phyloP scores from a whole-genome alignment of 1,284 basidiomycete species.

The Puccinia novopanici region DNA sequence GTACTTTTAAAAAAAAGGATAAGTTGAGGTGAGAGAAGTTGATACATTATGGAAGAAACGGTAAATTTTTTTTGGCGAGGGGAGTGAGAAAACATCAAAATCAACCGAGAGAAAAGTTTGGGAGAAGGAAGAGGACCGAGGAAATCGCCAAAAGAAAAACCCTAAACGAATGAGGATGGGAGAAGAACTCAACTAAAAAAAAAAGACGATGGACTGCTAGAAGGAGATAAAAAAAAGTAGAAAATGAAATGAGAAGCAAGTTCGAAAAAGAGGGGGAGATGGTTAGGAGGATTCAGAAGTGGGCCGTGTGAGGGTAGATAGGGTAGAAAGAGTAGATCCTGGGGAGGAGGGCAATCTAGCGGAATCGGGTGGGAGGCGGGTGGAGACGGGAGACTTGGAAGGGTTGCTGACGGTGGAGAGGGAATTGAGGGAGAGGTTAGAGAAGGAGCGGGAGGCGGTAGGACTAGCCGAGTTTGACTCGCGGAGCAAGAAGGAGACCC shows the following conservation, averaged over 20 bases:
- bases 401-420: not conserved
- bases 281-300: slow-evolving; percentile 29
- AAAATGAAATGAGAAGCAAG: not conserved
- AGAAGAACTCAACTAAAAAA: too few species aligned
- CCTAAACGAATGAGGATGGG: too few species aligned
- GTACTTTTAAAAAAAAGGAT: too few species aligned
- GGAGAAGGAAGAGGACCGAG: too few species aligned
- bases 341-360: slow-evolving; percentile 31
- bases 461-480: slow-evolving; percentile 40
- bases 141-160: too few species aligned
- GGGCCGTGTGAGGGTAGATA: slow-evolving; percentile 40
- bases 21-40: too few species aligned
- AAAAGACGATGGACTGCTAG: too few species aligned
- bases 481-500: slow-evolving; percentile 50
- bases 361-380: slow-evolving; percentile 13
- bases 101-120: too few species aligned
- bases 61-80: too few species aligned
- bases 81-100: too few species aligned
- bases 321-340: slow-evolving; percentile 45
- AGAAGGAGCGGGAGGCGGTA: slow-evolving; percentile 4
- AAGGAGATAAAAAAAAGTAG: not conserved
- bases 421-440: slow-evolving; percentile 7
- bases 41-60: too few species aligned
- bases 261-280: not conserved
- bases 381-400: slow-evolving; percentile 5